phyloP scores from a whole-genome alignment of 2,329 filamentous ascomycete genomes.

The Fusarium sp. region DNA sequence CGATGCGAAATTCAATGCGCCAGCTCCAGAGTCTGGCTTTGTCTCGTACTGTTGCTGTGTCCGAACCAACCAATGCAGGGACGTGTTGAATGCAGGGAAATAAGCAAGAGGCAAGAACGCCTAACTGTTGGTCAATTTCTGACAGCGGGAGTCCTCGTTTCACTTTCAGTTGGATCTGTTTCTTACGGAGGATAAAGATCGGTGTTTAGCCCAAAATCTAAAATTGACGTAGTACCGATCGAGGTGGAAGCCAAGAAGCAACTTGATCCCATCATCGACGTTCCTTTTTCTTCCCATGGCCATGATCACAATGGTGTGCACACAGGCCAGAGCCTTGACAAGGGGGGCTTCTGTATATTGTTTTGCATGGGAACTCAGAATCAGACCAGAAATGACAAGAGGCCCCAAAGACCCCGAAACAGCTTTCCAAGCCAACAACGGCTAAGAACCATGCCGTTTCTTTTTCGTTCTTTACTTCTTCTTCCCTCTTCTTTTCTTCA shows the following conservation, averaged over 20 bases:
- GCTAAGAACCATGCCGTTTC: neutral
- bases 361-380: constrained; percentile 18
- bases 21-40: constrained; percentile 7
- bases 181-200: neutral
- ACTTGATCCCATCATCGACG: neutral
- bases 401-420: constrained; percentile 6
- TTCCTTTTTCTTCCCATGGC: neutral
- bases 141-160: neutral
- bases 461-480: constrained; percentile 18
- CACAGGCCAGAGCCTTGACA: constrained; percentile 16
- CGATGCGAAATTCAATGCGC: constrained; percentile 20
- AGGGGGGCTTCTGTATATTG: constrained; percentile 15
- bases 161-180: neutral
- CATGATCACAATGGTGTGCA: constrained; percentile 2
- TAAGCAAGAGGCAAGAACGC: constrained; percentile 30
- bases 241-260: constrained; percentile 14
- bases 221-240: constrained; percentile 18
- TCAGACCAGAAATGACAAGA: constrained; percentile 26
- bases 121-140: neutral
- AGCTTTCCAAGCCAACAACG: constrained; percentile 3
- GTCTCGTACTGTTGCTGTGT: constrained; percentile 25
- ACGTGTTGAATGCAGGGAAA: constrained; percentile 36
- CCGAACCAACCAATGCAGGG: constrained; percentile 34
- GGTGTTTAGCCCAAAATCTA: neutral
- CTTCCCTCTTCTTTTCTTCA: constrained; percentile 15